A percentile compares a stretch with the other conserved stretches of the same genome.
Conservation (phyloP, 441 rosid genomes). For the Lepidium campestre region DNA sequence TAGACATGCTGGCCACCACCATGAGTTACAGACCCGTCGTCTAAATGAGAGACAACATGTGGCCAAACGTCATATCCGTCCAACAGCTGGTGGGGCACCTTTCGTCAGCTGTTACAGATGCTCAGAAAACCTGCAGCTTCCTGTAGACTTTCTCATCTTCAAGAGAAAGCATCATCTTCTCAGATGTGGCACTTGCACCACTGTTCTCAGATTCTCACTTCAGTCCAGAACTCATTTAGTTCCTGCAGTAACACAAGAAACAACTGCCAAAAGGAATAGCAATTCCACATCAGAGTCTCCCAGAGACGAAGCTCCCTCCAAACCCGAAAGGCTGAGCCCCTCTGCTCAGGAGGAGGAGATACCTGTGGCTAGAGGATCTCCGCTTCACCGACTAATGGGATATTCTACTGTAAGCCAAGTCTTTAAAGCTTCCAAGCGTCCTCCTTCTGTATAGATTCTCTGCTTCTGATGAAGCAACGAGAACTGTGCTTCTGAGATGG, state of each 20-base stretch:
- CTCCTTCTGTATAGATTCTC: slow-evolving; percentile 21
- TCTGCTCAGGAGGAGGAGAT: slow-evolving; percentile 37
- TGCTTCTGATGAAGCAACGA: slow-evolving; percentile 15
- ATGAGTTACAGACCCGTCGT: slow-evolving; percentile 32
- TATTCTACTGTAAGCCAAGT: slow-evolving; percentile 66
- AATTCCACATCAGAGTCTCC: slow-evolving; percentile 16
- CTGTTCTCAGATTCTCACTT: slow-evolving; percentile 33
- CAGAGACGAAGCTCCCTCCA: slow-evolving; percentile 20
- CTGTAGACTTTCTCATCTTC: slow-evolving; percentile 31
- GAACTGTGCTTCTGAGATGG: not conserved
- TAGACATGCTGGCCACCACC: slow-evolving; percentile 24
- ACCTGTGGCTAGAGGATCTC: slow-evolving; percentile 41
- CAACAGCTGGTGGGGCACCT: slow-evolving; percentile 33
- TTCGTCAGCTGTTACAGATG: slow-evolving; percentile 27
- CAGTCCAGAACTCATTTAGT: slow-evolving; percentile 24
- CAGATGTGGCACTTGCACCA: slow-evolving; percentile 29
- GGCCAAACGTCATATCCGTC: slow-evolving; percentile 36
- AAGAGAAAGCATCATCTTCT: slow-evolving; percentile 31
- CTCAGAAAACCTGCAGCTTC: slow-evolving; percentile 24
- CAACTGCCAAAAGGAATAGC: slow-evolving; percentile 4
- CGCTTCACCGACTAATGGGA: slow-evolving; percentile 88
- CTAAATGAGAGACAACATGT: slow-evolving; percentile 41
- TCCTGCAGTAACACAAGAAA: slow-evolving; percentile 20
- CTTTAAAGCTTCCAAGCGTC: slow-evolving; percentile 28
- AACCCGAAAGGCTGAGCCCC: slow-evolving; percentile 30